These are phyloP conservation scores for Capronia americana DNA, from an alignment of 2,329 filamentous ascomycete species.

Conservation along the genomic window DNA sequence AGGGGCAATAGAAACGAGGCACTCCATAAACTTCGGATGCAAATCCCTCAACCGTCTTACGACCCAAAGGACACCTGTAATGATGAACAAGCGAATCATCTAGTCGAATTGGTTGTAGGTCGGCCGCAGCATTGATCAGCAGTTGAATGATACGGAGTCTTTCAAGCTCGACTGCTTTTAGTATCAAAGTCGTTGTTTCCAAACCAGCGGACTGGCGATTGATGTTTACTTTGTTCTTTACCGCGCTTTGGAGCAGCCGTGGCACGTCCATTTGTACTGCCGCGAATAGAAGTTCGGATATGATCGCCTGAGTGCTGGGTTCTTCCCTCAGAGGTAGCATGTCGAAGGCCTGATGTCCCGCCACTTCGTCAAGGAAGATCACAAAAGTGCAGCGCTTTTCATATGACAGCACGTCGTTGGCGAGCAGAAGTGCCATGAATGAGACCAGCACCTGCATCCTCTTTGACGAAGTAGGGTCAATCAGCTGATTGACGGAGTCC, in stretches of 20 bases:
- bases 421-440: slow-evolving; percentile 12
- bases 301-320: slow-evolving; percentile 11
- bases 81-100: no score
- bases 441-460: slow-evolving; percentile 14
- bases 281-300: slow-evolving; percentile 5
- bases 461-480: slow-evolving; percentile 4
- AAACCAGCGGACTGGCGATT: not conserved
- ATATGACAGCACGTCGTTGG: not conserved
- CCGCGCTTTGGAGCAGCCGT: slow-evolving; percentile 1
- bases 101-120: not conserved
- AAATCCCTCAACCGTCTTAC: not conserved
- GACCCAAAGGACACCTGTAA: not conserved
- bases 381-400: not conserved
- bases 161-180: not conserved
- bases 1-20: not conserved
- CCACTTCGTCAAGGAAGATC: slow-evolving; percentile 4
- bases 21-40: not conserved
- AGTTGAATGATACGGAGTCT: slow-evolving; percentile 1
- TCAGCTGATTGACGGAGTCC: slow-evolving; percentile 1
- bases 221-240: not conserved
- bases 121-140: slow-evolving; percentile 3
- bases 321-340: slow-evolving; percentile 4
- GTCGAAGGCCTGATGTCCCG: slow-evolving; percentile 8
- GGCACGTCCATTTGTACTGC: not conserved
- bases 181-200: not conserved